Percentiles rank a stretch among this genome's conserved stretches.
These are phyloP conservation scores for Dryas integrifolia DNA, from an alignment of 331 rosid genomes.

Conservation along the genomic window DNA sequence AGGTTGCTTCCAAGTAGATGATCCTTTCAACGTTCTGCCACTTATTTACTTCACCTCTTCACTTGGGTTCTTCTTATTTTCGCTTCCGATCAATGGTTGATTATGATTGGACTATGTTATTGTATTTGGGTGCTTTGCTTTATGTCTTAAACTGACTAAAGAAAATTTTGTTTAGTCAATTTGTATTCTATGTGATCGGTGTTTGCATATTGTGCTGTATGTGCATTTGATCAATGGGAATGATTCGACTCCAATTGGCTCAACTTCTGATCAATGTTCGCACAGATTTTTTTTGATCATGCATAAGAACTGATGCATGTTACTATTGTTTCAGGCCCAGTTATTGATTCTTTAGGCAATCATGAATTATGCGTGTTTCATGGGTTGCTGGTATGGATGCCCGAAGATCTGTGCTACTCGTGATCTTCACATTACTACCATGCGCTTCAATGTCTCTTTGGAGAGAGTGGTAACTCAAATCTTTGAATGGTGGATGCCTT, in stretches of 20 bases:
- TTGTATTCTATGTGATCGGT: constrained; percentile 12
- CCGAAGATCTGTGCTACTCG: constrained; percentile 37
- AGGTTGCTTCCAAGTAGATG: constrained; percentile 28
- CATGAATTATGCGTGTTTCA: constrained; percentile 44
- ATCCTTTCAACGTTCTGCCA: constrained; percentile 18
- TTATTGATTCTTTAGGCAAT: constrained; percentile 32
- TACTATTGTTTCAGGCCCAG: constrained; percentile 37
- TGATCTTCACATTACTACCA: constrained; percentile 37
- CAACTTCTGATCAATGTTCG: constrained; percentile 12
- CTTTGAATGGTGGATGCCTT: constrained; percentile 43
- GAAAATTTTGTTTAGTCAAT: constrained; percentile 6
- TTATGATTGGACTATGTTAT: constrained; percentile 13
- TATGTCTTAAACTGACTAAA: background rate
- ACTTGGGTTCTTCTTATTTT: constrained; percentile 19
- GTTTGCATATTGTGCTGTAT: constrained; percentile 6
- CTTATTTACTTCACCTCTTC: constrained; percentile 19
- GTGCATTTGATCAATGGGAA: constrained; percentile 12
- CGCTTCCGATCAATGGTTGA: constrained; percentile 21
- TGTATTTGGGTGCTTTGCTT: constrained; percentile 14
- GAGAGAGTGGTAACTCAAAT: constrained; percentile 39
- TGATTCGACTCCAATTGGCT: background rate
- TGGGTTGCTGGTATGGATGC: constrained; percentile 45
- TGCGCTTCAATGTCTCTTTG: constrained; percentile 33
- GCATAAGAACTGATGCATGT: constrained; percentile 15
- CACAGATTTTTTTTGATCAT: background rate